Evolutionary conservation across 1,284 basidiomycete species (phyloP), one percentile per base, ranked within the genome.

Genomic region (Mixia osmundae): DNA sequence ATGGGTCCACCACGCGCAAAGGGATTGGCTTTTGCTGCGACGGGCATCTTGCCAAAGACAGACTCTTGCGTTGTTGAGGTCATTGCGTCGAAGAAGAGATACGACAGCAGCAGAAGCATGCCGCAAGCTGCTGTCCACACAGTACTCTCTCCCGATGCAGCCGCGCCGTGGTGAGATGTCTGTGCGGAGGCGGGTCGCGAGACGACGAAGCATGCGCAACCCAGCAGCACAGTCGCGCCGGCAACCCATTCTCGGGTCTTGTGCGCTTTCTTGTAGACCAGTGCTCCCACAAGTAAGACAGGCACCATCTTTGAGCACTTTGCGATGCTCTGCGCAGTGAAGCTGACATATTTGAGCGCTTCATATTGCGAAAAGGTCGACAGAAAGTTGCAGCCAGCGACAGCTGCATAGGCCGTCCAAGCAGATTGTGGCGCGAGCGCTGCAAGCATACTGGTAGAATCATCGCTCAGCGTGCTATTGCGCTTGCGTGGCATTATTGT

Each of bases 51-150:
- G 9, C 47, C 49, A 26, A 50, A 49, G 4, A 46, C 48, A 19
- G 38, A 35, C 36, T 49, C 45, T 34, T 49, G 49, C 16, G 49
- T 50, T 5, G 49, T 49, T 16, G 35, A 39, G 8, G 49, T 48
- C 5, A 51, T 35, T 6, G 48, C 49, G 28, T 51, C 49, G 38
- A 51, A 51, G 41, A 43, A 46, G 23, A 51, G 40, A 32, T 51
- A 51, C 2, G 40, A 11, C 16, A 42, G 29, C 16, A 43, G 31
- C 3, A 43, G 38, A 8, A 24, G 2, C 14, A 23, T 28, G 15
- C 42, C 42, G 11, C 40, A 19, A 5, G 40, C 16, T 3, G 30
- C 33, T 7, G 34, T 8, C 34, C 9, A 35, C 14, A 18, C 28
- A 23, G 15, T 23, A 22, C 14, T 34, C 18, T 12, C 11, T 23